phyloP scores from a whole-genome alignment of 306 rosid species.

The Parietaria judaica region DNA sequence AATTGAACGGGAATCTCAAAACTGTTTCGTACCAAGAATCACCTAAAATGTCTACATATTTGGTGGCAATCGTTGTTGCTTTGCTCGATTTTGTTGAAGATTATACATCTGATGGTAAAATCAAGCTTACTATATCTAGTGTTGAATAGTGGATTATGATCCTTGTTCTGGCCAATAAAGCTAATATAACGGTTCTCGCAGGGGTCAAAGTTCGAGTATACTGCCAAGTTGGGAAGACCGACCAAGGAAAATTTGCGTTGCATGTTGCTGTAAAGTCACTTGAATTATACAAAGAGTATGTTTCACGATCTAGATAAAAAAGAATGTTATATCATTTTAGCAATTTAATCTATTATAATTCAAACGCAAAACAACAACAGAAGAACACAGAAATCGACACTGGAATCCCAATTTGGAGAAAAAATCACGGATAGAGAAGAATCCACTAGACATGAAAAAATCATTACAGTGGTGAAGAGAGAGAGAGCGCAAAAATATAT shows the following conservation, averaged over 20 bases:
- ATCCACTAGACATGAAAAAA: no score
- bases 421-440: no score
- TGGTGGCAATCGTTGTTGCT: conserved; percentile 88
- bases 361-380: background rate
- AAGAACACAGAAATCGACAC: no score
- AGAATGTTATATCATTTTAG: conserved; percentile 5
- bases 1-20: conserved; percentile 46
- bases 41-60: conserved; percentile 87
- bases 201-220: conserved; percentile 92
- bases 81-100: conserved; percentile 89
- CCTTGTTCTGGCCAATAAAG: conserved; percentile 4
- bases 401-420: no score
- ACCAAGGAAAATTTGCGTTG: conserved; percentile 83
- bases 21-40: conserved; percentile 71
- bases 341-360: background rate
- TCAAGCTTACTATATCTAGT: conserved; percentile 1
- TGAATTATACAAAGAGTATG: conserved; percentile 68
- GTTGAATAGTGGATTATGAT: conserved; percentile 6
- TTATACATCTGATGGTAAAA: conserved; percentile 73
- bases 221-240: conserved; percentile 79
- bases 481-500: background rate
- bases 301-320: conserved; percentile 1
- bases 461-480: no score
- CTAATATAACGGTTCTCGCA: conserved; percentile 22
- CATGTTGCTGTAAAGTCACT: conserved; percentile 72